Base-by-base conservation (phyloP, 495 filamentous ascomycete species). In the Tuber aestivum region DNA sequence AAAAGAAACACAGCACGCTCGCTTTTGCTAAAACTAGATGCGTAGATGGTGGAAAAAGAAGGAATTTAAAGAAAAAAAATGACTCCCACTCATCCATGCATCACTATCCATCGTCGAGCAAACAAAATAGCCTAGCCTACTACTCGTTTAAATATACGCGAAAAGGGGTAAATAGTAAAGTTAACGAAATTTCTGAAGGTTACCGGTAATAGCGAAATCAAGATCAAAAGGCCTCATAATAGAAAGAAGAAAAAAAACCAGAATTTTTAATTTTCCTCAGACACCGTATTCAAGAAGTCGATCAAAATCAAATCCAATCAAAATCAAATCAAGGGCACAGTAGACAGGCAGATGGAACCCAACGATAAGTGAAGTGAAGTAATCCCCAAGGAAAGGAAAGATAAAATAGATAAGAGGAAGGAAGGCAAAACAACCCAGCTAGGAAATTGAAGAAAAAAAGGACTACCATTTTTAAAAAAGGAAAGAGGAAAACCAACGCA, bases 401-500 rank as follows among this genome's bases (percentile, higher is more conserved):
- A 27, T 61, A 61, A 35, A 14, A 65, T 38, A 71, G 70, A 16
- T 42, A 71, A 20, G 35, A 38, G 12, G 35, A 32, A 42, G 41
- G 70, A 32, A 40, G 38, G 70, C 35, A 71, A 71, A 71, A 71
- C 70, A 71, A 71, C 41, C 70, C 70, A 71, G 35, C 41, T 71
- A 44, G 35, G 41, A 42, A 71, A 71, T 41, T 23, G 69, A 70
- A n/a, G 70, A 71, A 71, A 42, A 70, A 71, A 44, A 71, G 70
- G 41, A 71, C 38, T 40, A 40, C 41, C 70, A 71, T 65, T 65
- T 65, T 65, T 65, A 18, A 61, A 61, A 61, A 9, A 61, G 8
- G n/a, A 35, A 14, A 65, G 14, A 38, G 70, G 35, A 71, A 44
- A 71, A 35, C 56, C 70, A 71, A 71, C 70, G 70, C 38, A 71